Percentiles rank a stretch among this genome's conserved stretches.
Evolutionary conservation across 352 stramenopile species (phyloP).

Genomic region (Pythium volutum): DNA sequence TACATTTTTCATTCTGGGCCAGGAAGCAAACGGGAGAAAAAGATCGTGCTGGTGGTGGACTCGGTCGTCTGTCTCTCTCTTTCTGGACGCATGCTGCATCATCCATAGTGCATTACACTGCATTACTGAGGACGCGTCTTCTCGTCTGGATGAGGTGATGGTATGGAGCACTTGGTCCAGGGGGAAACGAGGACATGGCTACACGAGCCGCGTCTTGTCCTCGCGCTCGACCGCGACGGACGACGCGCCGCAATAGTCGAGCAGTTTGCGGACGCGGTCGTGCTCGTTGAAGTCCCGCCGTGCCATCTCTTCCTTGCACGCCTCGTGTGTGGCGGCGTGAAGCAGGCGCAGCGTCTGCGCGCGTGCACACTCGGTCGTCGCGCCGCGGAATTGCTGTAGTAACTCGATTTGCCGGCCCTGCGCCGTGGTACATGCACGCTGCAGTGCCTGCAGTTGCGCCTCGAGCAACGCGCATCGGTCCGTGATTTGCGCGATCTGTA

Average conservation of each 20-base stretch:
- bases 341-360: slow-evolving; percentile 28
- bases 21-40: background rate
- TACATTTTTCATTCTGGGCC: background rate
- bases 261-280: slow-evolving; percentile 42
- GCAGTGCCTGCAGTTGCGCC: slow-evolving; percentile 30
- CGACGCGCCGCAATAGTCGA: slow-evolving; percentile 62
- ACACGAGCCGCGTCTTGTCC: slow-evolving; percentile 30
- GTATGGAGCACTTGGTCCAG: background rate
- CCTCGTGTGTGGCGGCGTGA: slow-evolving; percentile 21
- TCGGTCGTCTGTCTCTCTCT: background rate
- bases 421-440: slow-evolving; percentile 16
- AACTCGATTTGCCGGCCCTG: slow-evolving; percentile 43
- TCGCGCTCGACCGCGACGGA: slow-evolving; percentile 50
- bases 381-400: slow-evolving; percentile 30
- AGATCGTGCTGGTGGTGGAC: background rate
- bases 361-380: slow-evolving; percentile 24
- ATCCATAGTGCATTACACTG: too few species aligned
- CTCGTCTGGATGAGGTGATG: too few species aligned
- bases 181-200: background rate
- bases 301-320: slow-evolving; percentile 33
- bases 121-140: too few species aligned
- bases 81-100: background rate
- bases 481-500: slow-evolving; percentile 38
- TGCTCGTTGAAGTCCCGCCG: slow-evolving; percentile 21
- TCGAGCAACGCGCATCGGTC: slow-evolving; percentile 45